Percentiles rank a stretch among this genome's conserved stretches.
These are phyloP conservation scores for Drechslerella stenobrocha DNA, from an alignment of 2,329 filamentous ascomycete genomes.

Conservation along the genomic window DNA sequence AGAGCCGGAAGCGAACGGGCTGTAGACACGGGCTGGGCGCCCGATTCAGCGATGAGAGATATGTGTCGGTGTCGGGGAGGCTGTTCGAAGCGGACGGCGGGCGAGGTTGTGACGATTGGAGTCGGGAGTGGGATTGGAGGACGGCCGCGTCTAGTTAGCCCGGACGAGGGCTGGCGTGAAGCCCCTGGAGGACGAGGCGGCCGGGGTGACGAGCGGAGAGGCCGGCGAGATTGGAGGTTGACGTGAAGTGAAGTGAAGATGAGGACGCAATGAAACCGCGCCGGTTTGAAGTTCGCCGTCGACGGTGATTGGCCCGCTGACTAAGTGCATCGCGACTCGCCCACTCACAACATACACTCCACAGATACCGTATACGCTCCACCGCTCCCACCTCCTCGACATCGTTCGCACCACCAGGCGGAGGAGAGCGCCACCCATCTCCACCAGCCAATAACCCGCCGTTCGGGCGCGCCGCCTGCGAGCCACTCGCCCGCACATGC, in stretches of 20 bases:
- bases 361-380: no score
- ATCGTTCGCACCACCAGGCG: no score
- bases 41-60: neutral
- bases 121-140: constrained; percentile 3
- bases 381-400: no score
- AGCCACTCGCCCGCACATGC: constrained; percentile 35
- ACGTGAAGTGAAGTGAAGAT: neutral
- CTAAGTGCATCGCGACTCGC: no score
- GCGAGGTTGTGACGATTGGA: neutral
- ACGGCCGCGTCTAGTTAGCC: constrained; percentile 4
- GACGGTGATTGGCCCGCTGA: no score
- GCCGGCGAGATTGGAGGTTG: no score
- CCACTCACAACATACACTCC: no score
- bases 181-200: no score
- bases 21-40: neutral
- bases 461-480: constrained; percentile 13
- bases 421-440: neutral
- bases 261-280: no score
- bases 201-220: no score
- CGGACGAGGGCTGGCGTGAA: neutral
- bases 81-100: neutral
- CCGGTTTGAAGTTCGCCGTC: constrained; percentile 31
- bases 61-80: neutral
- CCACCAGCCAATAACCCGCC: constrained; percentile 7
- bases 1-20: neutral